phyloP scores from a whole-genome alignment of 768 basidiomycete genomes.

The Boletus rubescentipes region DNA sequence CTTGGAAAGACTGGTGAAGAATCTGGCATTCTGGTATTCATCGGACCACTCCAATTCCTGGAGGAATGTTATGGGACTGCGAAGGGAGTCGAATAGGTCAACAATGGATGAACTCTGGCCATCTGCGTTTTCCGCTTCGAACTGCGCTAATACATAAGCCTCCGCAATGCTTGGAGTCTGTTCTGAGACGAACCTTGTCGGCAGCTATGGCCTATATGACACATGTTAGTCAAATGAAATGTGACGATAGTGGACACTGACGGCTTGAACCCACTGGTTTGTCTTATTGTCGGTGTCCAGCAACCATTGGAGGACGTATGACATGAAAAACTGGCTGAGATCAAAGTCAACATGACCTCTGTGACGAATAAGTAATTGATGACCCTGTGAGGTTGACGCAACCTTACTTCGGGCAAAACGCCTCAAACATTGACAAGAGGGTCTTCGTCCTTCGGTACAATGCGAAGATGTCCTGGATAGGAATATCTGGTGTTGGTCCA shows the following conservation, averaged over 20 bases:
- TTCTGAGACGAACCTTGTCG: constrained; percentile 59
- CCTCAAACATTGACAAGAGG: constrained; percentile 74
- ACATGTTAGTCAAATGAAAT: constrained; percentile 5
- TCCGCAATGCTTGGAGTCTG: neutral
- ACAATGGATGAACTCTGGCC: constrained; percentile 97
- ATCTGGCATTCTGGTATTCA: constrained; percentile 82
- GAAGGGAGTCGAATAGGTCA: constrained; percentile 92
- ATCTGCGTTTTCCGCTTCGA: constrained; percentile 73
- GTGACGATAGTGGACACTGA: constrained; percentile 41
- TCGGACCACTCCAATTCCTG: constrained; percentile 93
- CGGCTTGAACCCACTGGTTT: constrained; percentile 89
- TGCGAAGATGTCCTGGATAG: constrained; percentile 87
- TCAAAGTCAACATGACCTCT: constrained; percentile 67
- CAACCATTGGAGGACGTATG: constrained; percentile 87
- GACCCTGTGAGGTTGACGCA: neutral
- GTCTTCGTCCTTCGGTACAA: constrained; percentile 79
- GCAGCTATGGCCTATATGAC: constrained; percentile 67
- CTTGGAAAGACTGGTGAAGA: constrained; percentile 87
- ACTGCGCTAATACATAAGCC: constrained; percentile 40
- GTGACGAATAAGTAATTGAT: constrained; percentile 3
- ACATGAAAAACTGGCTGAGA: constrained; percentile 76
- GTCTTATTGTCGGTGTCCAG: constrained; percentile 88
- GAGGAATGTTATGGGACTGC: constrained; percentile 86
- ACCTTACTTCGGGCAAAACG: constrained; percentile 77
- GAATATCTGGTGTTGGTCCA: constrained; percentile 82